Conservation (phyloP, 208 protist species). For the Porcisia hertigi region DNA sequence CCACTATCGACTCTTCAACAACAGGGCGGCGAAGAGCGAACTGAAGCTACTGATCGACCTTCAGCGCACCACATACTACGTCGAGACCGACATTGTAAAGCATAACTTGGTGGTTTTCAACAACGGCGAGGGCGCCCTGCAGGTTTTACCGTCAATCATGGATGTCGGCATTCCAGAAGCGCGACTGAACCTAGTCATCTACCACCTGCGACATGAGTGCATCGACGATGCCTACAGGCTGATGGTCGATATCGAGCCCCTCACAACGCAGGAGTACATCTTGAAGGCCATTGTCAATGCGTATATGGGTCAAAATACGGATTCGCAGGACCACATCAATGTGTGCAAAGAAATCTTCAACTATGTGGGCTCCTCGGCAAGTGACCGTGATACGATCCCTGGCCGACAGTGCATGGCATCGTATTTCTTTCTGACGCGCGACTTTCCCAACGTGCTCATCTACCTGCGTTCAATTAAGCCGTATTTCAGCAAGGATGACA, state of each 20-base stretch:
- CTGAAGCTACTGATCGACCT: constrained; percentile 91
- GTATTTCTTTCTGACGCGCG: constrained; percentile 95
- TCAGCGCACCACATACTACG: constrained; percentile 87
- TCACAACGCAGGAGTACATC: constrained; percentile 95
- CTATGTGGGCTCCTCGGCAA: constrained; percentile 92
- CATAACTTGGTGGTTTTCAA: constrained; percentile 98
- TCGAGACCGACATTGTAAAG: constrained; percentile 93
- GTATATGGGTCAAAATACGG: constrained; percentile 89
- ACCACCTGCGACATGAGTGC: constrained; percentile 95
- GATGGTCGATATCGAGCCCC: constrained; percentile 94
- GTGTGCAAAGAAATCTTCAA: constrained; percentile 96
- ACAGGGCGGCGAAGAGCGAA: constrained; percentile 91
- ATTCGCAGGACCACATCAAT: constrained; percentile 93
- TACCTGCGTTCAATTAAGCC: constrained; percentile 96
- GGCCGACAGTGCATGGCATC: constrained; percentile 97
- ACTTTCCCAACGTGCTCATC: constrained; percentile 96
- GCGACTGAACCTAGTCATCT: constrained; percentile 96
- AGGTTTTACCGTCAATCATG: constrained; percentile 93
- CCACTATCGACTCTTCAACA: constrained; percentile 95
- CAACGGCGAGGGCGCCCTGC: constrained; percentile 94
- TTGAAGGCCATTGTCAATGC: constrained; percentile 95
- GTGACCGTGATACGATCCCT: constrained; percentile 97
- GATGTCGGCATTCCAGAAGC: constrained; percentile 94
- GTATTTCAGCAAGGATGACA: constrained; percentile 96
- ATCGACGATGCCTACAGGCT: constrained; percentile 94